Percentiles rank a stretch among this genome's conserved stretches.
Conservation (phyloP, 2,329 filamentous ascomycete species). For the Microsporum ferrugineum region DNA sequence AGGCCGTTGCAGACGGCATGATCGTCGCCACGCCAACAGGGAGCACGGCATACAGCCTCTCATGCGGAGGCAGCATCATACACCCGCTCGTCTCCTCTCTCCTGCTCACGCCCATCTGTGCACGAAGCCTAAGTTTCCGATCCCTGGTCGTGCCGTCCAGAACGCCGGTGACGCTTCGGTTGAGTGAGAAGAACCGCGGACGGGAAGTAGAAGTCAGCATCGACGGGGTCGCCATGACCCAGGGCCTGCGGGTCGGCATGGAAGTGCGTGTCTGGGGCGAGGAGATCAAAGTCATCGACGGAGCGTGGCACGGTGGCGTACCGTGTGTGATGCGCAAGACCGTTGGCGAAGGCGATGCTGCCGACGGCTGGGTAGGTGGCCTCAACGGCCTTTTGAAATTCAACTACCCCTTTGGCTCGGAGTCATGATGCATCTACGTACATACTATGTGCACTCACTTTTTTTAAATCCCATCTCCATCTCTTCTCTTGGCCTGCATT, state of each 20-base stretch:
- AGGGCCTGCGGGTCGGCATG: conserved; percentile 59
- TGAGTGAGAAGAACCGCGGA: conserved; percentile 70
- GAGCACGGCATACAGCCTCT: conserved; percentile 91
- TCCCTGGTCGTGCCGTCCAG: conserved; percentile 72
- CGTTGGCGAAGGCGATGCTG: conserved; percentile 41
- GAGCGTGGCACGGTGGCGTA: conserved; percentile 63
- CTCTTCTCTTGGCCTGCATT: not conserved
- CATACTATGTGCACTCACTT: not conserved
- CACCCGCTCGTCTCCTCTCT: conserved; percentile 84
- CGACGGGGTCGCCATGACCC: conserved; percentile 57
- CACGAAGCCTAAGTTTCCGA: conserved; percentile 80
- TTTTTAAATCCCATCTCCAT: not conserved
- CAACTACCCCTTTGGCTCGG: conserved; percentile 87
- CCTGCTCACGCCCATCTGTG: conserved; percentile 86
- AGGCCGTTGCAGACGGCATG: conserved; percentile 90
- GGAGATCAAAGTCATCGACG: conserved; percentile 47
- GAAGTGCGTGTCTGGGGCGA: conserved; percentile 86
- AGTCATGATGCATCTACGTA: conserved; percentile 14
- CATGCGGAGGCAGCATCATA: conserved; percentile 81
- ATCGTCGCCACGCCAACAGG: conserved; percentile 89
- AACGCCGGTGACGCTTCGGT: conserved; percentile 52
- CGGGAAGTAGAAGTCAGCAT: conserved; percentile 68
- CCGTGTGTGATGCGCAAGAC: conserved; percentile 71
- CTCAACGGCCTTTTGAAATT: conserved; percentile 91
- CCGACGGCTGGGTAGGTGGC: conserved; percentile 94